phyloP scores from a whole-genome alignment of 2,329 filamentous ascomycete genomes.

The Parafenestella ontariensis region DNA sequence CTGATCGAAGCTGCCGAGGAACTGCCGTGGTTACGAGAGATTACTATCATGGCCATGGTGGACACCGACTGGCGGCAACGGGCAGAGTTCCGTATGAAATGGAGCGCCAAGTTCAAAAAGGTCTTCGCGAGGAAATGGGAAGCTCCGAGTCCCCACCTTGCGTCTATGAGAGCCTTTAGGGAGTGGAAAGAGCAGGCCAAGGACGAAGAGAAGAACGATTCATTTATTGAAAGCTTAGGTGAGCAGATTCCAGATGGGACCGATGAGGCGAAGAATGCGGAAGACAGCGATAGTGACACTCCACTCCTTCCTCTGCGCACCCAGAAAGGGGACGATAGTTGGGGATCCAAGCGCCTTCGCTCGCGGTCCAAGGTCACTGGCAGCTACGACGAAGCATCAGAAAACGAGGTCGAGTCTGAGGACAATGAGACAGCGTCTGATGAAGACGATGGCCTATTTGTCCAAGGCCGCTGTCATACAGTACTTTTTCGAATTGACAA shows the following conservation, averaged over 20 bases:
- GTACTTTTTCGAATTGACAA: constrained; percentile 80
- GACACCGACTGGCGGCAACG: constrained; percentile 82
- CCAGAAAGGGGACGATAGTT: constrained; percentile 31
- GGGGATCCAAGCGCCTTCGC: constrained; percentile 41
- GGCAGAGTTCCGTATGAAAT: constrained; percentile 77
- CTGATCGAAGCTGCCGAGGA: constrained; percentile 73
- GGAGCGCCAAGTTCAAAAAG: constrained; percentile 73
- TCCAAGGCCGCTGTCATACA: constrained; percentile 74
- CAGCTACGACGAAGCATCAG: constrained; percentile 41
- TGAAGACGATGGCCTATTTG: constrained; percentile 42
- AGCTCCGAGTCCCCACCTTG: constrained; percentile 54
- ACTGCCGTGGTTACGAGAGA: constrained; percentile 70
- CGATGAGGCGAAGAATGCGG: constrained; percentile 3
- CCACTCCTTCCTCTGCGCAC: constrained; percentile 29
- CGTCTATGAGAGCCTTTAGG: constrained; percentile 52
- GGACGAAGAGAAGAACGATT: constrained; percentile 23
- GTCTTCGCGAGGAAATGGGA: constrained; percentile 66
- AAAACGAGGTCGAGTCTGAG: constrained; percentile 33
- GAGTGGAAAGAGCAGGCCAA: constrained; percentile 44
- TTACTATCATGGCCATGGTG: constrained; percentile 75
- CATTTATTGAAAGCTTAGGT: constrained; percentile 29
- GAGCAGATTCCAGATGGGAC: constrained; percentile 10
- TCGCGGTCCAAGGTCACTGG: constrained; percentile 32
- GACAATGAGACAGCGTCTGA: constrained; percentile 14
- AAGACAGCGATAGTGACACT: constrained; percentile 36